phyloP scores from a whole-genome alignment of 106 monocot genomes.

The Chionographis japonica region DNA sequence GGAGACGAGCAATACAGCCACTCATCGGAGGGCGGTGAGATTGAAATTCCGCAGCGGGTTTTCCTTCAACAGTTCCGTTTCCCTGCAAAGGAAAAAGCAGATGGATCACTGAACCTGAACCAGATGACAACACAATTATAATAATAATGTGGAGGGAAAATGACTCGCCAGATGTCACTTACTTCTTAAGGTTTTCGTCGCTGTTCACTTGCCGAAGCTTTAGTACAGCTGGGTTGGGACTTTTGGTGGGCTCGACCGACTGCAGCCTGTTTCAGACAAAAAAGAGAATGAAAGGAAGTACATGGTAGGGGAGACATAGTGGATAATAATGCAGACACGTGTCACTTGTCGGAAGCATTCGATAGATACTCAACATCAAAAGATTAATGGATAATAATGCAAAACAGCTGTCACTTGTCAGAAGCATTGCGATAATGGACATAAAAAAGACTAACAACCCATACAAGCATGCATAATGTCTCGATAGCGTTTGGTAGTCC shows the following conservation, averaged over 20 bases:
- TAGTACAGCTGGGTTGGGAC: constrained; percentile 23
- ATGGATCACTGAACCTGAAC: not conserved
- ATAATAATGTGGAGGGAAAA: not conserved
- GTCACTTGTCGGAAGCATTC: too few relatives aligned
- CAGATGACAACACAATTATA: not conserved
- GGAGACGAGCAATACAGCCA: not conserved
- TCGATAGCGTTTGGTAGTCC: too few relatives aligned
- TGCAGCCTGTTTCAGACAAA: constrained; percentile 17
- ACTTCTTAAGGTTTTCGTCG: constrained; percentile 57
- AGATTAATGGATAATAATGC: too few relatives aligned
- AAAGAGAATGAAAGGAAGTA: not conserved
- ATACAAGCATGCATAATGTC: too few relatives aligned
- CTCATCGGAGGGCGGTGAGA: constrained; percentile 42
- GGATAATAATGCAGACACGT: too few relatives aligned
- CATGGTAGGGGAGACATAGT: too few relatives aligned
- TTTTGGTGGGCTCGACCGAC: constrained; percentile 15
- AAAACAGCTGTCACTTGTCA: too few relatives aligned
- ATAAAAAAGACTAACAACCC: too few relatives aligned
- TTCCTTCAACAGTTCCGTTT: constrained; percentile 82
- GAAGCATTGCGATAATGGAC: too few relatives aligned
- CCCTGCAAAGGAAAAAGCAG: constrained; percentile 38
- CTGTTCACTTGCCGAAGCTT: constrained; percentile 52
- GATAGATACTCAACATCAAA: too few relatives aligned
- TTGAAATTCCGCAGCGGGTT: constrained; percentile 87
- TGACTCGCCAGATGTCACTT: constrained; percentile 15